Percentiles rank a stretch among this genome's conserved stretches.
Evolutionary conservation across 495 filamentous ascomycete species (phyloP).

Genomic region (Haplographium delicatum): DNA sequence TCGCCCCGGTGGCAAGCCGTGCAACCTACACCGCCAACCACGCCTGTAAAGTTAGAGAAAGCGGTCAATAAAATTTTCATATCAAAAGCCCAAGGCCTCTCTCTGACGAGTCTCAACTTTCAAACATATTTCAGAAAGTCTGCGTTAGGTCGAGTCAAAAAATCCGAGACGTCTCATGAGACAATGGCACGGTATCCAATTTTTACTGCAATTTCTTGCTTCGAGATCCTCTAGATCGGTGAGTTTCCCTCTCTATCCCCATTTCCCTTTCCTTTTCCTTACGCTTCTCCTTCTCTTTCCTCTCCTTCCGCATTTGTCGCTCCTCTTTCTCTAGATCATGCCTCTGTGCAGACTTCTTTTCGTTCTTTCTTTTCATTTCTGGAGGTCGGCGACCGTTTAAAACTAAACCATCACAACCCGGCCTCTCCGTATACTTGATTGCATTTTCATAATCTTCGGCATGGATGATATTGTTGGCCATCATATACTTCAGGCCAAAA

Average conservation of each 20-base stretch:
- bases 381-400: background rate
- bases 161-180: background rate
- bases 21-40: no score
- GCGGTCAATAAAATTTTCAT: no score
- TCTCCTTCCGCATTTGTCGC: slow-evolving; percentile 9
- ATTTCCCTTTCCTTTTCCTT: background rate
- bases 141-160: no score
- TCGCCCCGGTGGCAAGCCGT: no score
- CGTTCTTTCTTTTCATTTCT: slow-evolving; percentile 10
- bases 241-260: background rate
- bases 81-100: no score
- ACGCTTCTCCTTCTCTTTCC: background rate
- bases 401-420: background rate
- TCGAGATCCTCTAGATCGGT: background rate
- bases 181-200: background rate
- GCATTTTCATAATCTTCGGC: slow-evolving; percentile 6
- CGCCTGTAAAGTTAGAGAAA: no score
- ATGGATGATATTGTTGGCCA: background rate
- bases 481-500: slow-evolving; percentile 14
- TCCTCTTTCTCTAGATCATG: slow-evolving; percentile 22
- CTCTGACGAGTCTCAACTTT: no score
- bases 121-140: no score
- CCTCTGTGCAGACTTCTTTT: background rate
- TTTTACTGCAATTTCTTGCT: background rate
- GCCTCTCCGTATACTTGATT: slow-evolving; percentile 14